Conservation (phyloP, 768 basidiomycete genomes). For the Phylloporus sp. region DNA sequence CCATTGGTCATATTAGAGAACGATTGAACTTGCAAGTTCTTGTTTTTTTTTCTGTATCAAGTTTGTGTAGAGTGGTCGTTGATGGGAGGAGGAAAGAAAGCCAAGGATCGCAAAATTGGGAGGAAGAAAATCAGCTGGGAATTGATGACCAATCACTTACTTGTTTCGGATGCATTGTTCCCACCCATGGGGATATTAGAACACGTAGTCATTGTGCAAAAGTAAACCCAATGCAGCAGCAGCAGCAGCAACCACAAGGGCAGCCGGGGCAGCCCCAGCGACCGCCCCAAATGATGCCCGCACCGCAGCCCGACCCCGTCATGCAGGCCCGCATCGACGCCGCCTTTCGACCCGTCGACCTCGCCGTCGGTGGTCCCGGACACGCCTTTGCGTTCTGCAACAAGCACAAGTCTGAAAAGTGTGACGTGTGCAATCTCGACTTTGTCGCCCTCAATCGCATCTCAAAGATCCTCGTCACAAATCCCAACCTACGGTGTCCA, state of each 20-base stretch:
- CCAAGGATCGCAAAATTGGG: constrained; percentile 9
- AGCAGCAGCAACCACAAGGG: constrained; percentile 53
- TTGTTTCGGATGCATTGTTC: constrained; percentile 2
- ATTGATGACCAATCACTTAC: constrained; percentile 22
- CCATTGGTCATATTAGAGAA: constrained; percentile 83
- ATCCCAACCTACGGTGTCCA: constrained; percentile 69
- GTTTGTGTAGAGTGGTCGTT: constrained; percentile 25
- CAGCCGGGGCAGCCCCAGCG: constrained; percentile 34
- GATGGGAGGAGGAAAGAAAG: constrained; percentile 26
- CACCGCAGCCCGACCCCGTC: constrained; percentile 59
- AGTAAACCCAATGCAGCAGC: too few relatives aligned
- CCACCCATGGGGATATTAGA: constrained; percentile 11
- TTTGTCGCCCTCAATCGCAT: constrained; percentile 74
- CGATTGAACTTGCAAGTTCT: constrained; percentile 26
- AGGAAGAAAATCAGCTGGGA: constrained; percentile 25
- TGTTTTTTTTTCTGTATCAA: constrained; percentile 24
- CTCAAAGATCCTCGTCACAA: constrained; percentile 59
- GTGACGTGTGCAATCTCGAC: constrained; percentile 68
- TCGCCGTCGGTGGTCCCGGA: constrained; percentile 52
- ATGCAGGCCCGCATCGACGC: constrained; percentile 76
- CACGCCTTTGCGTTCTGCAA: constrained; percentile 55
- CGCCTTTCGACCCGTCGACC: constrained; percentile 54
- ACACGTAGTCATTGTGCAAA: too few relatives aligned
- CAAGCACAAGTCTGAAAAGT: constrained; percentile 67
- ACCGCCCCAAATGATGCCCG: constrained; percentile 39